A percentile compares a stretch with the other conserved stretches of the same genome.
These are phyloP conservation scores for Rubus idaeus DNA, from an alignment of 306 rosid species.

Conservation along the genomic window DNA sequence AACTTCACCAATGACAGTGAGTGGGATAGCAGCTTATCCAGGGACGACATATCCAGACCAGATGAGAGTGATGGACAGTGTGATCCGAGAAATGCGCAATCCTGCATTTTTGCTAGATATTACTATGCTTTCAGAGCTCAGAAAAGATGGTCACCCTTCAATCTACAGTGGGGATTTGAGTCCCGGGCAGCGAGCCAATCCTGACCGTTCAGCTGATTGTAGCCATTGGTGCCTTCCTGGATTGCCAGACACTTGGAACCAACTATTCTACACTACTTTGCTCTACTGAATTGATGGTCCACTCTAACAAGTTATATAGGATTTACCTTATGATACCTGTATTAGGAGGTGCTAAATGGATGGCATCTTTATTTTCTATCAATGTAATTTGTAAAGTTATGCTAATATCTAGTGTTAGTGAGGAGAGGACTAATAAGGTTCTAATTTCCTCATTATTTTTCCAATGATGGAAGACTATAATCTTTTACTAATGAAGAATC, in stretches of 20 bases:
- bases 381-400: slow-evolving; percentile 28
- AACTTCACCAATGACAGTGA: slow-evolving; percentile 57
- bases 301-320: slow-evolving; percentile 9
- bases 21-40: slow-evolving; percentile 40
- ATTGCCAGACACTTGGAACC: slow-evolving; percentile 92
- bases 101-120: slow-evolving; percentile 76
- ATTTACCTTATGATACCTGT: slow-evolving; percentile 25
- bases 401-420: neutral
- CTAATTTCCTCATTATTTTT: slow-evolving; percentile 9
- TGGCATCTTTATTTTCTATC: slow-evolving; percentile 16
- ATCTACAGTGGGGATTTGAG: slow-evolving; percentile 83
- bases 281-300: slow-evolving; percentile 35
- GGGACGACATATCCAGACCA: slow-evolving; percentile 60
- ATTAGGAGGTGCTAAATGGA: slow-evolving; percentile 31
- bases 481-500: neutral
- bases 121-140: slow-evolving; percentile 66
- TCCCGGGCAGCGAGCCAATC: slow-evolving; percentile 74
- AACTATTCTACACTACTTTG: slow-evolving; percentile 64
- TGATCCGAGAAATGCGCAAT: slow-evolving; percentile 61
- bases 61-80: slow-evolving; percentile 70
- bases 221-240: slow-evolving; percentile 99
- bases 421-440: neutral
- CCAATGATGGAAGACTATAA: neutral
- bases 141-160: slow-evolving; percentile 92
- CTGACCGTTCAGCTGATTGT: slow-evolving; percentile 71